Percentiles rank a stretch among this genome's conserved stretches.
phyloP scores from a whole-genome alignment of 129 eudicot genomes.

The Pseudognaphalium luteoalbum region DNA sequence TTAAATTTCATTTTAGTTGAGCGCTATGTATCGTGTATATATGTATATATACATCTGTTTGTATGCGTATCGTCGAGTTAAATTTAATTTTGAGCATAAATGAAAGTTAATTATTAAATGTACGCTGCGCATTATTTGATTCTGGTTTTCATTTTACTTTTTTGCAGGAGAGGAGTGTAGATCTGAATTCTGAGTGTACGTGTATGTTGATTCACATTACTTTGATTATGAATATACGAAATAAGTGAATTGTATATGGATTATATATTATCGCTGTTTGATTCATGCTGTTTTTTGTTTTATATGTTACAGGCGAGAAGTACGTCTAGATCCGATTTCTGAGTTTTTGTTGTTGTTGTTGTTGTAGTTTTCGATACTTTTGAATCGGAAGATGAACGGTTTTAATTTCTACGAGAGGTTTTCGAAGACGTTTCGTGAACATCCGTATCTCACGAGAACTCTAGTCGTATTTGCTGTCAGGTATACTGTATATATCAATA shows the following conservation, averaged over 20 bases:
- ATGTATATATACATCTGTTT: background rate
- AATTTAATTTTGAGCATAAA: background rate
- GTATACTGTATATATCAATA: background rate
- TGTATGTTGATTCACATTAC: background rate
- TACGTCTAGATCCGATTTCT: background rate
- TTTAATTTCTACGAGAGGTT: background rate
- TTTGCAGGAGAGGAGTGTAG: background rate
- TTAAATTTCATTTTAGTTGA: background rate
- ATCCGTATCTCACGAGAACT: background rate
- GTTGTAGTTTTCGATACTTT: background rate
- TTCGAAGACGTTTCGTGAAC: slow-evolving; percentile 6
- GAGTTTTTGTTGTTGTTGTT: background rate
- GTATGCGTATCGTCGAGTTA: background rate
- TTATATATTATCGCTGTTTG: background rate
- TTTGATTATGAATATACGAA: background rate
- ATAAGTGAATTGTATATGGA: no score
- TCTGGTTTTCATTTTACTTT: background rate
- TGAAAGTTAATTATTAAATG: background rate
- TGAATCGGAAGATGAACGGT: background rate
- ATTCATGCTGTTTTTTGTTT: no score
- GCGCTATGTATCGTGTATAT: background rate
- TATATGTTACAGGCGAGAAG: background rate
- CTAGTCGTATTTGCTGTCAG: slow-evolving; percentile 1
- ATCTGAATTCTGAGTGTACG: background rate
- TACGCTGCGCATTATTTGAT: background rate